Evolutionary conservation across 768 basidiomycete species (phyloP).

Genomic region (Podaxis sp.): DNA sequence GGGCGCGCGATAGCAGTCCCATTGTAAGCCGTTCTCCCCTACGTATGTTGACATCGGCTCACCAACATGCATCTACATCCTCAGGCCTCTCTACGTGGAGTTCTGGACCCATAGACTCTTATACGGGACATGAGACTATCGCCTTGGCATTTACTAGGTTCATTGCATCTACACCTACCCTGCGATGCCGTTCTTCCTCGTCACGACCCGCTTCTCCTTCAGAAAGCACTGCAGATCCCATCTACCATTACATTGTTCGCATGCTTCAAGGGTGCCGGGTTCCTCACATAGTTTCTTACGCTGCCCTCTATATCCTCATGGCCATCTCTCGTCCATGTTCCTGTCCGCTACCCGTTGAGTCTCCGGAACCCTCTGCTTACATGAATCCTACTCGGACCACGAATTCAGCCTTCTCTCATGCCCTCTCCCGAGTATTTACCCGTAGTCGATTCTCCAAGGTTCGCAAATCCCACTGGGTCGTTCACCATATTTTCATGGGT

Average conservation of each 20-base stretch:
- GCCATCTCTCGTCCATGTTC: not conserved
- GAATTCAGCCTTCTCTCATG: not conserved
- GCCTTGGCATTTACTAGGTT: not conserved
- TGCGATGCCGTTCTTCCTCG: too few species aligned
- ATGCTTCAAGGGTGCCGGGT: not conserved
- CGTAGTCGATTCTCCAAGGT: not conserved
- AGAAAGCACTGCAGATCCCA: too few species aligned
- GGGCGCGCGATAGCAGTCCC: too few species aligned
- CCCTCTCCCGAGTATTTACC: not conserved
- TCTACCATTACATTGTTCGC: not conserved
- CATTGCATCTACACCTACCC: not conserved
- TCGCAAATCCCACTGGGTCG: not conserved
- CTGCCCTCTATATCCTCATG: constrained; percentile 4
- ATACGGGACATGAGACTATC: not conserved
- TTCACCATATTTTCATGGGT: not conserved
- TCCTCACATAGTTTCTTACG: not conserved
- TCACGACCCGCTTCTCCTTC: too few species aligned
- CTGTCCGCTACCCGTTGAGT: not conserved
- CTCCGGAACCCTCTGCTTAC: not conserved
- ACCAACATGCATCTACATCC: too few species aligned
- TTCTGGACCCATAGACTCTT: not conserved
- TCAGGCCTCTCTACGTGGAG: too few species aligned
- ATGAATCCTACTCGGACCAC: not conserved
- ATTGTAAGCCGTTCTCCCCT: too few species aligned
- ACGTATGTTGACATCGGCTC: too few species aligned